Percentiles rank a stretch among this genome's conserved stretches.
phyloP scores from a whole-genome alignment of 805 yeast genomes.

The Wickerhamiella allomyrinae region DNA sequence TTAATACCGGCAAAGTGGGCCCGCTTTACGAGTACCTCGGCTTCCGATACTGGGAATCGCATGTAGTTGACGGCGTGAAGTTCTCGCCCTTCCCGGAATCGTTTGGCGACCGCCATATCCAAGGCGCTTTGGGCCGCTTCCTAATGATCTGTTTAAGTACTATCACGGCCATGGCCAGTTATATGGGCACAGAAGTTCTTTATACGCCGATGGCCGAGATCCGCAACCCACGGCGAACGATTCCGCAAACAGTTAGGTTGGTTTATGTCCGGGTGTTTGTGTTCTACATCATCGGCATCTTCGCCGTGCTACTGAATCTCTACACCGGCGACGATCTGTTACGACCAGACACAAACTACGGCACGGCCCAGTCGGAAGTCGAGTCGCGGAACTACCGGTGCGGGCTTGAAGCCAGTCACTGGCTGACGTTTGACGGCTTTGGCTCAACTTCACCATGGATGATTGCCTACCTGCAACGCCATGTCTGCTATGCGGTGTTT shows the following conservation, averaged over 20 bases:
- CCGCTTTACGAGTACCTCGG: slow-evolving; percentile 39
- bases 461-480: slow-evolving; percentile 2
- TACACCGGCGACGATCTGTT: not conserved
- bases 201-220: slow-evolving; percentile 13
- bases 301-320: not conserved
- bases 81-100: slow-evolving; percentile 2
- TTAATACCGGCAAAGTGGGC: slow-evolving; percentile 45
- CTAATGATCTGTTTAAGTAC: slow-evolving; percentile 8
- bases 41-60: slow-evolving; percentile 44
- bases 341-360: not conserved
- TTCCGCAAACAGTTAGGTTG: slow-evolving; percentile 6
- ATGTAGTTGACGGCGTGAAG: not conserved
- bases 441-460: slow-evolving; percentile 5
- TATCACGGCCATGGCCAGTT: slow-evolving; percentile 3
- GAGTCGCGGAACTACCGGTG: not conserved
- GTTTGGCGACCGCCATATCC: not conserved
- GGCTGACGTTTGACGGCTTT: not conserved
- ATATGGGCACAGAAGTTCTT: slow-evolving; percentile 9
- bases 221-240: slow-evolving; percentile 14
- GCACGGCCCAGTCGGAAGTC: not conserved
- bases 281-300: slow-evolving; percentile 1
- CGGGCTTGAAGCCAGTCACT: not conserved
- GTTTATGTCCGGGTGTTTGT: slow-evolving; percentile 5
- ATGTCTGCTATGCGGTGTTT: slow-evolving; percentile 6
- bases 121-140: slow-evolving; percentile 6